Evolutionary conservation across 805 yeast genomes (phyloP), one percentile per base, ranked within the genome.

Genomic region (Blastobotrys robertii): DNA sequence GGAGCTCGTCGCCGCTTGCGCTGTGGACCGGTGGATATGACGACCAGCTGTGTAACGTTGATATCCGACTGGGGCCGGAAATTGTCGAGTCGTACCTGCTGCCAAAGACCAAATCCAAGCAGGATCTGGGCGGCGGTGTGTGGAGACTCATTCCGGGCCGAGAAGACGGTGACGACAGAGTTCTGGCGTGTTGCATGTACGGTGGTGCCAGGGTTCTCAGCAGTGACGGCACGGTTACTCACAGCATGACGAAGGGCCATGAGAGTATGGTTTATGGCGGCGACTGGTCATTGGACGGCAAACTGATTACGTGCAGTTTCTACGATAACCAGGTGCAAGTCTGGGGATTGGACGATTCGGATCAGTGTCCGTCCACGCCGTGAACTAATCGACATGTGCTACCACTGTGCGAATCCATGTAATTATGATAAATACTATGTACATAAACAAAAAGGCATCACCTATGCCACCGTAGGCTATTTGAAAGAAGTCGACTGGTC

Each of bases 231-330:
- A 34, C 38, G 8, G 49, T 58, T 3, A 33, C 41, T 10, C 37
- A 42, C 6, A 41, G 44, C 11, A 47, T 50, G 34, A 47, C 44
- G 9, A 49, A 72, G 9, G 83, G 81, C 28, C 97, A 90, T 57
- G 79, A 78, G 39, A 85, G 96, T 46, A 90, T 92, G 86, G 88
- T 90, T 43, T 90, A 90, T 56, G 98, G 97, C 0, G 96, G 94
- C 3, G 95, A 84, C 56, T 88, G 97, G 95, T 62, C 69, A 10
- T 55, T 56, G 1, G 67, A 68, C 3, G 76, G 69, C 5, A 59
- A 60, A 1, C 51, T 59, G 3, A 74, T 82, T 6, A 87, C 96
- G 1, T 90, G 97, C 59, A 86, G 96, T 43, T 90, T 90, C 60
- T 90, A 90, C 64, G 98, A 90, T 60, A 74, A 75, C 43, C 76